Conservation (phyloP, 208 protist species). For the Trypanosoma vivax region DNA sequence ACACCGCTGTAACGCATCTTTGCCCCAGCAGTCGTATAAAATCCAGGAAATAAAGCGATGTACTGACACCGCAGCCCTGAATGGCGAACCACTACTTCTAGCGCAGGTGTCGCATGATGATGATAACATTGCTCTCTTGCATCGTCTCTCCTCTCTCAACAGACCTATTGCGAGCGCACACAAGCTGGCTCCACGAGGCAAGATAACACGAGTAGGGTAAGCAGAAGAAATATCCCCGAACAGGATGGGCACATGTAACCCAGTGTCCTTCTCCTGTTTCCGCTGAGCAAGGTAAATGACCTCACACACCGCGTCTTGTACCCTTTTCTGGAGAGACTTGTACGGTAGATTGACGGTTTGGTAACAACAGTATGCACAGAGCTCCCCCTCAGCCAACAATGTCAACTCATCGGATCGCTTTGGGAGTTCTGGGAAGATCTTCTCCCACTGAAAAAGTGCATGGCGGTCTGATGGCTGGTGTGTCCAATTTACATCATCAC, state of each 20-base stretch:
- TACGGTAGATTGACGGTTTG: conserved; percentile 3
- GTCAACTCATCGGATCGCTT: background rate
- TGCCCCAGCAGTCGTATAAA: conserved; percentile 10
- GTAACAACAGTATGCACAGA: conserved; percentile 1
- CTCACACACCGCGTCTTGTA: conserved; percentile 2
- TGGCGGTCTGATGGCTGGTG: background rate
- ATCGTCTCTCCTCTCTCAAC: background rate
- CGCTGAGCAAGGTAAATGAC: background rate
- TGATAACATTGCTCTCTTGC: too few species aligned
- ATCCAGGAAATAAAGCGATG: conserved; percentile 10
- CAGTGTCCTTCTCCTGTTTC: background rate
- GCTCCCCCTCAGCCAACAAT: background rate
- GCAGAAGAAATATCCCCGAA: conserved; percentile 4
- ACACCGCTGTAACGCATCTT: background rate
- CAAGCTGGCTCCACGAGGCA: conserved; percentile 6
- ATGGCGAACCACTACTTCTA: too few species aligned
- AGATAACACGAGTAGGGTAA: background rate
- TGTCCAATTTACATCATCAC: background rate
- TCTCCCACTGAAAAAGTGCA: conserved; percentile 7
- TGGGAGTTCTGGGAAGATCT: conserved; percentile 16
- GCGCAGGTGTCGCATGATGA: too few species aligned
- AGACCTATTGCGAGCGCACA: conserved; percentile 12
- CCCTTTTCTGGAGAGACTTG: conserved; percentile 7
- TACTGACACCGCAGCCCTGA: background rate
- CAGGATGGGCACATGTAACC: background rate